Percentiles rank a stretch among this genome's conserved stretches.
Evolutionary conservation across 225 moss, liverwort and hornwort species (phyloP).

Genomic region (Bryum argenteum): DNA sequence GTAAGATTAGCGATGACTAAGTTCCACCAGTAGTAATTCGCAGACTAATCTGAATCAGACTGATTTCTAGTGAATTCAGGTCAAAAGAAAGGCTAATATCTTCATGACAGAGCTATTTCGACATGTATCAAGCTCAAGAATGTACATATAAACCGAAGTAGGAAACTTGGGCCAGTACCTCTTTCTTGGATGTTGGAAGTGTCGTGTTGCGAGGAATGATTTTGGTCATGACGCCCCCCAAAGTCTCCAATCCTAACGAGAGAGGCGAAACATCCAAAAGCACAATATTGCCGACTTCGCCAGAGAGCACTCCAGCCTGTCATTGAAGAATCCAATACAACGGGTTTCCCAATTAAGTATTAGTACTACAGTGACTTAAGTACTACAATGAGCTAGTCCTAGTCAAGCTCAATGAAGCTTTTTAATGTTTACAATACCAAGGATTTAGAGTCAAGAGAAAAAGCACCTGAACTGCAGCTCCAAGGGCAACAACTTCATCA

Average conservation of each 20-base stretch:
- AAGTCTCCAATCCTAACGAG: slow-evolving; percentile 76
- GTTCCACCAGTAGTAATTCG: neutral
- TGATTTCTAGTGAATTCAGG: neutral
- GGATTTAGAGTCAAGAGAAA: neutral
- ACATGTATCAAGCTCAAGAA: slow-evolving; percentile 9
- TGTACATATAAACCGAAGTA: neutral
- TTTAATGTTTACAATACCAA: neutral
- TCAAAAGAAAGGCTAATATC: neutral
- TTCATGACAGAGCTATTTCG: neutral
- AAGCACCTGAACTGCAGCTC: slow-evolving; percentile 88
- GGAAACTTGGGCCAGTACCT: slow-evolving; percentile 38
- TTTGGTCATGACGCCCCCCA: slow-evolving; percentile 83
- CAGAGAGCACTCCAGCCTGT: slow-evolving; percentile 74
- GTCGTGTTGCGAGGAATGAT: slow-evolving; percentile 78
- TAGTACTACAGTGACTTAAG: neutral
- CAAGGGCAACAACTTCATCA: slow-evolving; percentile 90
- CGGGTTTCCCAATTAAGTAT: slow-evolving; percentile 2
- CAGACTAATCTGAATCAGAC: neutral
- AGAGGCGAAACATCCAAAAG: slow-evolving; percentile 77
- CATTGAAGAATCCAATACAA: neutral
- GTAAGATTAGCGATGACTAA: slow-evolving; percentile 3
- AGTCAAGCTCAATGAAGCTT: neutral
- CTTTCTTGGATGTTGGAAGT: slow-evolving; percentile 72
- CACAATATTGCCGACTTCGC: slow-evolving; percentile 76
- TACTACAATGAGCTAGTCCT: neutral